phyloP scores from a whole-genome alignment of 169 alveolate genomes.

The Plasmodium sp. region DNA sequence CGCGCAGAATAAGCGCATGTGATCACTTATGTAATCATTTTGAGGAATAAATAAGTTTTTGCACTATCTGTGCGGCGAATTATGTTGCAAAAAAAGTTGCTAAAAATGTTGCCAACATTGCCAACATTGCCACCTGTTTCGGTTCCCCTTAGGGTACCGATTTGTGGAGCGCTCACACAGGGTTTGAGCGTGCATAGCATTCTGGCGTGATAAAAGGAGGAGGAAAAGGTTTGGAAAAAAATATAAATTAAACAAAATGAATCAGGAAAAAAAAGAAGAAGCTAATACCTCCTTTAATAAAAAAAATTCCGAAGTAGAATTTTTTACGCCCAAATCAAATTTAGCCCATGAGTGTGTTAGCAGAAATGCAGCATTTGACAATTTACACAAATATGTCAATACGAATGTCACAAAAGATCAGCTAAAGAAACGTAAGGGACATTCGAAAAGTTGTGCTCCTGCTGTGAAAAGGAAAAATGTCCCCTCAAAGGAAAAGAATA shows the following conservation, averaged over 20 bases:
- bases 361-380: constrained; percentile 26
- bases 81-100: not conserved
- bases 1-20: not conserved
- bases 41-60: not conserved
- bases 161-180: not conserved
- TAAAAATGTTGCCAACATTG: not conserved
- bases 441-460: not conserved
- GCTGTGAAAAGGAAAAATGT: not conserved
- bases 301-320: constrained; percentile 21
- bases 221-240: not conserved
- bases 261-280: not conserved
- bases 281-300: constrained; percentile 1
- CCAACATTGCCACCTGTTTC: not conserved
- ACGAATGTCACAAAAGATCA: not conserved
- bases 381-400: constrained; percentile 41
- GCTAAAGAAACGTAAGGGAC: not conserved
- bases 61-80: not conserved
- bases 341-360: constrained; percentile 33
- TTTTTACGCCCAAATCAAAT: constrained; percentile 64
- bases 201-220: not conserved
- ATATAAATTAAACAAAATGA: constrained; percentile 1
- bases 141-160: not conserved
- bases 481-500: not conserved
- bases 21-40: not conserved
- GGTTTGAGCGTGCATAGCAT: not conserved